Percentiles rank a stretch among this genome's conserved stretches.
phyloP scores from a whole-genome alignment of 106 monocot species.

The Dioscorea zingiberensis region DNA sequence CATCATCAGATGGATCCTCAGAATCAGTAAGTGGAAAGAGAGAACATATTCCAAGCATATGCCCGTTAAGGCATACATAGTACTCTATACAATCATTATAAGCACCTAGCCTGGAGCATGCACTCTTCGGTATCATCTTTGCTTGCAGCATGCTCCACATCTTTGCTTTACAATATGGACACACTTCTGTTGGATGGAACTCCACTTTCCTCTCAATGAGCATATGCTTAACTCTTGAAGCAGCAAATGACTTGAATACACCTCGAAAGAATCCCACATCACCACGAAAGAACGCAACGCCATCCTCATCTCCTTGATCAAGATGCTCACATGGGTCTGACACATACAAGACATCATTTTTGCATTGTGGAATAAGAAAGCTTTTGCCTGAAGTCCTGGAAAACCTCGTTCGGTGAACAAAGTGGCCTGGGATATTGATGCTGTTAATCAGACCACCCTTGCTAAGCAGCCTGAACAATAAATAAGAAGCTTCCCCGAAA shows the following conservation, averaged over 20 bases:
- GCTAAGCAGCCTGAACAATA: conserved; percentile 75
- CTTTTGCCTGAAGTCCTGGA: conserved; percentile 95
- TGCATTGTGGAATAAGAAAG: conserved; percentile 79
- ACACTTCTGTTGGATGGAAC: conserved; percentile 74
- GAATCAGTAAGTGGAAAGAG: conserved; percentile 72
- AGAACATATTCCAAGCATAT: conserved; percentile 80
- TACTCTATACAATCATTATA: conserved; percentile 90
- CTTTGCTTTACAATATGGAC: conserved; percentile 96
- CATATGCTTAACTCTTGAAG: conserved; percentile 69
- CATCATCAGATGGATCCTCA: conserved; percentile 43
- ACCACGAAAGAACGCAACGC: conserved; percentile 15
- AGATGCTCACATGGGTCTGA: conserved; percentile 97
- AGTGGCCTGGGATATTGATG: conserved; percentile 66
- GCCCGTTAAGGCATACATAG: conserved; percentile 95
- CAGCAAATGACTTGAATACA: conserved; percentile 84
- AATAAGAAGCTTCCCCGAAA: conserved; percentile 92
- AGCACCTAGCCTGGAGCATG: conserved; percentile 57
- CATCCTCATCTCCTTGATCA: conserved; percentile 92
- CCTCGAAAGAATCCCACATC: conserved; percentile 78
- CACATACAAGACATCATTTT: conserved; percentile 79
- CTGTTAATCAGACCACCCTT: conserved; percentile 59
- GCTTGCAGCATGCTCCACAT: conserved; percentile 93
- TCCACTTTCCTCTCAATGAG: conserved; percentile 62
- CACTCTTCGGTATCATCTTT: conserved; percentile 85
- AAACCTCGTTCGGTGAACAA: conserved; percentile 84